phyloP scores from a whole-genome alignment of 1,284 basidiomycete species.

The Trichosporon sp. region DNA sequence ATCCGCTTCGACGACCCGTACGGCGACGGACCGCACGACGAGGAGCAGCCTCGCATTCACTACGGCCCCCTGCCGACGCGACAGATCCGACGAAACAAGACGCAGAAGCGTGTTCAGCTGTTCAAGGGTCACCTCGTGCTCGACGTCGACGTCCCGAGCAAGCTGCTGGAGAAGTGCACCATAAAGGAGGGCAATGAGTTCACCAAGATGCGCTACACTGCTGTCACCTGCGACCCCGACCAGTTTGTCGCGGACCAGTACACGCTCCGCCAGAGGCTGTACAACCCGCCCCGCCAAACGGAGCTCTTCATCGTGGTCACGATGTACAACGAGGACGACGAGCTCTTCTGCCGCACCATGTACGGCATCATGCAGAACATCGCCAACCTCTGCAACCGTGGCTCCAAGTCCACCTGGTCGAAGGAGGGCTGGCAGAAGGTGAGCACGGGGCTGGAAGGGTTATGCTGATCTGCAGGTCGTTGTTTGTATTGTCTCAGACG shows the following conservation, averaged over 20 bases:
- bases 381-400: constrained; percentile 41
- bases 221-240: constrained; percentile 89
- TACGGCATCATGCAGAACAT: constrained; percentile 84
- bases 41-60: constrained; percentile 48
- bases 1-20: constrained; percentile 18
- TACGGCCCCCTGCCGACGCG: constrained; percentile 83
- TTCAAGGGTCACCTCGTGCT: constrained; percentile 87
- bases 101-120: constrained; percentile 83
- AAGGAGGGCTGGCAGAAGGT: constrained; percentile 97
- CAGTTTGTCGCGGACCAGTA: constrained; percentile 75
- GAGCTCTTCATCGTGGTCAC: constrained; percentile 75
- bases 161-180: constrained; percentile 72
- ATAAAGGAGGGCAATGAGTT: constrained; percentile 78
- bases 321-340: constrained; percentile 75
- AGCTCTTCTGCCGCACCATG: constrained; percentile 78
- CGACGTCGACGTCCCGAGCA: constrained; percentile 78
- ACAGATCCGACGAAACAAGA: constrained; percentile 80
- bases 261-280: constrained; percentile 71
- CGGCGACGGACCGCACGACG: constrained; percentile 20
- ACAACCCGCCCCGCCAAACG: constrained; percentile 70
- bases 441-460: constrained; percentile 47
- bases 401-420: constrained; percentile 81
- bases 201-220: constrained; percentile 88
- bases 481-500: constrained; percentile 65
- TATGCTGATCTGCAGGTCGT: constrained; percentile 50